Evolutionary conservation across 2,329 filamentous ascomycete genomes (phyloP).

Genomic region (Diplodia scrobiculata): DNA sequence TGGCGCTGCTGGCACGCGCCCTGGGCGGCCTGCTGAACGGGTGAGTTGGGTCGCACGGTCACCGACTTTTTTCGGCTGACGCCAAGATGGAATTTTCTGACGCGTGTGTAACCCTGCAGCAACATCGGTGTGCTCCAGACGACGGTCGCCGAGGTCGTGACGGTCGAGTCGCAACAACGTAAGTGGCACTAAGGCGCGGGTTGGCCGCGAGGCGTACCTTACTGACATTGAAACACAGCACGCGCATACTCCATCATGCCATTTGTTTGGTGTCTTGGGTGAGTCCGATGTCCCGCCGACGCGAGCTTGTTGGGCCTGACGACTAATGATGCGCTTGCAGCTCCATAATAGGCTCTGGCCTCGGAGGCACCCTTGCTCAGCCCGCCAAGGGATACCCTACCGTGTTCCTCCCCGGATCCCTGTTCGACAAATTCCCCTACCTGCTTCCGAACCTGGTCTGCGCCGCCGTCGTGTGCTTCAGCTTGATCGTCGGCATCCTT

Average conservation of each 20-base stretch:
- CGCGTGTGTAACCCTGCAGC: slow-evolving; percentile 48
- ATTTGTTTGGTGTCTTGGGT: slow-evolving; percentile 95
- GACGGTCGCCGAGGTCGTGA: slow-evolving; percentile 90
- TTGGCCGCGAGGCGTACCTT: slow-evolving; percentile 28
- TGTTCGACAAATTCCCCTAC: slow-evolving; percentile 88
- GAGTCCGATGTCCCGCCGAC: slow-evolving; percentile 38
- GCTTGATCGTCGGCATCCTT: slow-evolving; percentile 75
- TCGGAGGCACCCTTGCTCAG: slow-evolving; percentile 85
- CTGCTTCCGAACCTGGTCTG: slow-evolving; percentile 91
- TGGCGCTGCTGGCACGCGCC: slow-evolving; percentile 83
- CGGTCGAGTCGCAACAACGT: slow-evolving; percentile 90
- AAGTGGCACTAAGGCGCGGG: slow-evolving; percentile 43
- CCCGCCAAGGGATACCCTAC: slow-evolving; percentile 80
- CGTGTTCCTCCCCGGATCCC: slow-evolving; percentile 69
- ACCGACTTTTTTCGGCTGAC: slow-evolving; percentile 25
- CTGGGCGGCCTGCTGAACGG: slow-evolving; percentile 91
- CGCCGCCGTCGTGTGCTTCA: slow-evolving; percentile 72
- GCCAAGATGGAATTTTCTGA: slow-evolving; percentile 33
- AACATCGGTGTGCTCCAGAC: slow-evolving; percentile 96
- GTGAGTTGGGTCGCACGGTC: slow-evolving; percentile 53
- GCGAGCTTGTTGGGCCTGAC: slow-evolving; percentile 24
- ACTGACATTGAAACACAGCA: slow-evolving; percentile 58
- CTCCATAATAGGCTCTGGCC: slow-evolving; percentile 87
- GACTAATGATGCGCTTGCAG: slow-evolving; percentile 49
- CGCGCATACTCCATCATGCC: slow-evolving; percentile 96